Evolutionary conservation across 2,329 filamentous ascomycete genomes (phyloP).

Genomic region (Epichloe brachyelytri): DNA sequence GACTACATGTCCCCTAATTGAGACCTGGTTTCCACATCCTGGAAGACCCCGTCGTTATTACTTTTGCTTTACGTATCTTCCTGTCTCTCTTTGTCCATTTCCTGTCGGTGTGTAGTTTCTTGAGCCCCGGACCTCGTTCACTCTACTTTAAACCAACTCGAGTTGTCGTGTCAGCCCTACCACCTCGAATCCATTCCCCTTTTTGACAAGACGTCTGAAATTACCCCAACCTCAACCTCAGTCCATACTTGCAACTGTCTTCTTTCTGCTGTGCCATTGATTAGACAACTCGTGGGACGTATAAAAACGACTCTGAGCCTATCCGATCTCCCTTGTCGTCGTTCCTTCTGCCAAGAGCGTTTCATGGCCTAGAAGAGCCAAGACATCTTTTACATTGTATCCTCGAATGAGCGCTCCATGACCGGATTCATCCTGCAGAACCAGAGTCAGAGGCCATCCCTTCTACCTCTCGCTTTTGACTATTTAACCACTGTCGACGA

Average conservation of each 20-base stretch:
- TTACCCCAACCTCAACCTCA: neutral
- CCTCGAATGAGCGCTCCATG: neutral
- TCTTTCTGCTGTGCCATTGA: neutral
- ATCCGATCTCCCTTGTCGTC: neutral
- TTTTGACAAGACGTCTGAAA: neutral
- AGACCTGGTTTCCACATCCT: slow-evolving; percentile 3
- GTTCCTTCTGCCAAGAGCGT: neutral
- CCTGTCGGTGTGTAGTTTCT: neutral
- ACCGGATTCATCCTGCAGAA: neutral
- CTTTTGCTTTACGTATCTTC: neutral
- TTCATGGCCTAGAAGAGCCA: too few relatives aligned
- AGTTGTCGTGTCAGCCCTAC: slow-evolving; percentile 5
- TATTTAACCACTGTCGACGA: neutral
- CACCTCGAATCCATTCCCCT: neutral
- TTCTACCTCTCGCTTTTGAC: neutral
- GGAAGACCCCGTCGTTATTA: neutral
- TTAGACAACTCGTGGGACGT: neutral
- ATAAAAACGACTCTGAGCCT: neutral
- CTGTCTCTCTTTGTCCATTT: neutral
- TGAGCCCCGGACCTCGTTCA: neutral
- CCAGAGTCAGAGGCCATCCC: neutral
- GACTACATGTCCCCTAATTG: neutral
- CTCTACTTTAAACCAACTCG: neutral
- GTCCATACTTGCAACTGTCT: neutral
- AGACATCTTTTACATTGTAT: neutral